Base-by-base conservation (phyloP, 257 asterid genomes). In the Solanum commersonii region DNA sequence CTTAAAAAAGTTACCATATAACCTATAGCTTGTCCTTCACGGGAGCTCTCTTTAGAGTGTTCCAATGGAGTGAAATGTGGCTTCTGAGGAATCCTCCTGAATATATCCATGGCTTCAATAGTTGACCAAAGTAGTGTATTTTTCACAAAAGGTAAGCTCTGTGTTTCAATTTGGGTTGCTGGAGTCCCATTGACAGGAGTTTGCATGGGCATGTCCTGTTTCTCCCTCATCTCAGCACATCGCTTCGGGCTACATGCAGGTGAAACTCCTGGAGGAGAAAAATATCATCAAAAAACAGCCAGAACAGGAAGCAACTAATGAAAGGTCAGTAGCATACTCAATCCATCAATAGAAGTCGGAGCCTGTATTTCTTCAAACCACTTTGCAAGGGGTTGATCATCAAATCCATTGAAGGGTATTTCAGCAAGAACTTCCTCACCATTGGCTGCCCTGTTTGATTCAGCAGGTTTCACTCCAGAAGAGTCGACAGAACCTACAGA, bases 21-120 rank as follows among this genome's bases (percentile, higher is more conserved):
- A 52, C 96, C 98, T 71, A 96, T 90, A 76, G 99, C 99, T 86
- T 91, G 84, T 44, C 98, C 98, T 89, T 95, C 99, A 8, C 98
- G 96, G 6, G 90, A 85, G 88, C 95, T 91, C 89, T 95, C 98
- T 89, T 90, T 93, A 29, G 82, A 86, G 12, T 89, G 38, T 67
- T 76, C 87, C 88, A 96, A 85, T 35, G 98, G 96, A 82, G 33
- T 86, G 89, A 96, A 96, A 92, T 96, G 99, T n/a, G 99, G 98
- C 59, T 87, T 94, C 81, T 95, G 99, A 42, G 99, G 99, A 84
- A 91, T 78, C 87, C 85, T 94, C 88, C 68, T 88, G 90, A 96
- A 96, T 78, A 90, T 94, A 60, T 93, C 98, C 98, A 94, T 91
- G 38, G 96, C 89, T 85, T 96, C 98, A 16, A 96, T 86, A 3